These are phyloP conservation scores for Galium porrigens DNA, from an alignment of 305 asterid species.

Conservation along the genomic window DNA sequence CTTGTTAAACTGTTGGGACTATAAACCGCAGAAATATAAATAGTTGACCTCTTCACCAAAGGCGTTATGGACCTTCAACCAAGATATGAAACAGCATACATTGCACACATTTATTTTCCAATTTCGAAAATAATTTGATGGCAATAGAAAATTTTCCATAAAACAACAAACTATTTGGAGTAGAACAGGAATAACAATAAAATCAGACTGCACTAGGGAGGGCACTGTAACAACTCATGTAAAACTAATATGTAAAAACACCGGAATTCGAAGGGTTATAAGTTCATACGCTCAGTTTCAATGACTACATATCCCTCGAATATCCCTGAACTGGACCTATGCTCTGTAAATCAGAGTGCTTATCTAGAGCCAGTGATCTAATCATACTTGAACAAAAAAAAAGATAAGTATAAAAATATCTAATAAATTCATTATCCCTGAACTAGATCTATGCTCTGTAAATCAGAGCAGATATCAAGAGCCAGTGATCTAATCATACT, in stretches of 20 bases:
- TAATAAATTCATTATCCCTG: too few relatives aligned
- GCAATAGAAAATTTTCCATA: neutral
- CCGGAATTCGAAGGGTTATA: neutral
- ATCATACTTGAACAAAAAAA: neutral
- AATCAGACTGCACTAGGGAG: neutral
- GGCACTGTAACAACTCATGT: neutral
- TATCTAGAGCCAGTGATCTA: neutral
- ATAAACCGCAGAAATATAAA: neutral
- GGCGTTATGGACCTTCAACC: neutral
- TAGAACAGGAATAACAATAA: neutral
- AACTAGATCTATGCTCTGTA: neutral
- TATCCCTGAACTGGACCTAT: conserved; percentile 1
- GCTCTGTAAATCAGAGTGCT: neutral
- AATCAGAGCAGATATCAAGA: neutral
- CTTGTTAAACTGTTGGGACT: neutral
- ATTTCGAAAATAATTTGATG: neutral
- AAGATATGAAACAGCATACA: neutral
- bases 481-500: neutral
- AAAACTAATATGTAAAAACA: neutral
- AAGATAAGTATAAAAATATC: too few relatives aligned
- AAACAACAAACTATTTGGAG: neutral
- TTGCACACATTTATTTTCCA: neutral
- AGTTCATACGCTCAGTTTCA: neutral
- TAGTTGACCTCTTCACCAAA: neutral
- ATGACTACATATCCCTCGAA: neutral